A percentile compares a stretch with the other conserved stretches of the same genome.
phyloP scores from a whole-genome alignment of 768 basidiomycete species.

The Holtermanniella nyarrowii region DNA sequence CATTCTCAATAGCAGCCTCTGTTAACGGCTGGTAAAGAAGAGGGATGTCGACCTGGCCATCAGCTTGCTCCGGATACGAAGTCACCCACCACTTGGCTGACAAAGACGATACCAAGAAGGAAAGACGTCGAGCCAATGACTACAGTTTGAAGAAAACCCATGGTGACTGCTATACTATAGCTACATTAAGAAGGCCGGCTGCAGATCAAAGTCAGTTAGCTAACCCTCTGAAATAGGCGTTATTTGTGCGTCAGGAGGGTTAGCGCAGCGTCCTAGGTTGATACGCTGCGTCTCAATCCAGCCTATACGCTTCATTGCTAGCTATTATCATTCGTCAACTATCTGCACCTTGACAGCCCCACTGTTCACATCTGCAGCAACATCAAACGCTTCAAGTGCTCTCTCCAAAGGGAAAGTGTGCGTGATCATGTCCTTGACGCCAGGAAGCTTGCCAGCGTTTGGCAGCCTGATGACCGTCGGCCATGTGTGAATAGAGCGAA shows the following conservation, averaged over 20 bases:
- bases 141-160: constrained; percentile 87
- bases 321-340: too few species aligned
- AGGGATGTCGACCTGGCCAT: constrained; percentile 78
- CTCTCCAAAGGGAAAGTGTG: constrained; percentile 20
- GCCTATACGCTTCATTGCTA: too few species aligned
- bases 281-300: too few species aligned
- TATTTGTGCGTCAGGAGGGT: too few species aligned
- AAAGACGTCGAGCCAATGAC: constrained; percentile 79
- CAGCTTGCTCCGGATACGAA: constrained; percentile 40
- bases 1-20: constrained; percentile 59
- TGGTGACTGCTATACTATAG: too few species aligned
- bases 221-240: too few species aligned
- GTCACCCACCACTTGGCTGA: constrained; percentile 28
- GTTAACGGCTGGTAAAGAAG: constrained; percentile 61
- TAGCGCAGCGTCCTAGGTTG: too few species aligned
- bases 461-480: constrained; percentile 20
- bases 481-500: constrained; percentile 24
- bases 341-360: constrained; percentile 36
- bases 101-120: constrained; percentile 59
- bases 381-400: constrained; percentile 22
- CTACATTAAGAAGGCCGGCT: too few species aligned
- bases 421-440: constrained; percentile 20
- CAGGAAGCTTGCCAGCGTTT: constrained; percentile 10
- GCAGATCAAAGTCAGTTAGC: too few species aligned
- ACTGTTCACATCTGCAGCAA: constrained; percentile 19